Evolutionary conservation across 306 rosid species (phyloP).

Genomic region (Acacia crassicarpa): DNA sequence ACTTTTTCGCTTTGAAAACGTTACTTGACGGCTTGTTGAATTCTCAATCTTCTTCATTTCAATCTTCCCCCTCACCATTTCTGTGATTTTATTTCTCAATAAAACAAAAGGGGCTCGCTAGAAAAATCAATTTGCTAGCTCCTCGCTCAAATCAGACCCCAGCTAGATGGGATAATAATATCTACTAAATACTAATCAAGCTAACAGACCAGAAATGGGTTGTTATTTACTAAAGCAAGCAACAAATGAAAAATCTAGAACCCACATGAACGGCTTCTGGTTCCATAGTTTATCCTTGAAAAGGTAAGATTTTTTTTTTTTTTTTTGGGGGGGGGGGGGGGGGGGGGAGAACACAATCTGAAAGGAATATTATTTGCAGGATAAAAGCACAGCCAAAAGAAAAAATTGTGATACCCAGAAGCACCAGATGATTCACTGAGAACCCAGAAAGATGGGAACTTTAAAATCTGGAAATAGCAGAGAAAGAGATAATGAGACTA

Average conservation of each 20-base stretch:
- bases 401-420: background rate
- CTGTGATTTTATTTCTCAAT: background rate
- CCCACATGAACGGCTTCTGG: background rate
- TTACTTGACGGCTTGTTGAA: constrained; percentile 52
- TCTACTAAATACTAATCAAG: background rate
- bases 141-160: background rate
- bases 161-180: background rate
- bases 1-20: constrained; percentile 55
- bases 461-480: background rate
- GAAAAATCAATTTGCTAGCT: background rate
- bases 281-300: background rate
- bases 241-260: background rate
- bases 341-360: background rate
- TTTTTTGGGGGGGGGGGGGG: too few relatives aligned
- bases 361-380: background rate
- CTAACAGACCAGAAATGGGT: background rate
- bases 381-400: background rate
- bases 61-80: constrained; percentile 64
- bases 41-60: constrained; percentile 59
- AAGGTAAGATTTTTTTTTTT: too few relatives aligned
- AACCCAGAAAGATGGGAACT: background rate
- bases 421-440: background rate
- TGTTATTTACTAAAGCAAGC: background rate
- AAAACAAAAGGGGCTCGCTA: background rate
- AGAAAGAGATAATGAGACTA: background rate